Conservation (phyloP, 2,329 filamentous ascomycete species). For the Fusarium sterilihyphosum region DNA sequence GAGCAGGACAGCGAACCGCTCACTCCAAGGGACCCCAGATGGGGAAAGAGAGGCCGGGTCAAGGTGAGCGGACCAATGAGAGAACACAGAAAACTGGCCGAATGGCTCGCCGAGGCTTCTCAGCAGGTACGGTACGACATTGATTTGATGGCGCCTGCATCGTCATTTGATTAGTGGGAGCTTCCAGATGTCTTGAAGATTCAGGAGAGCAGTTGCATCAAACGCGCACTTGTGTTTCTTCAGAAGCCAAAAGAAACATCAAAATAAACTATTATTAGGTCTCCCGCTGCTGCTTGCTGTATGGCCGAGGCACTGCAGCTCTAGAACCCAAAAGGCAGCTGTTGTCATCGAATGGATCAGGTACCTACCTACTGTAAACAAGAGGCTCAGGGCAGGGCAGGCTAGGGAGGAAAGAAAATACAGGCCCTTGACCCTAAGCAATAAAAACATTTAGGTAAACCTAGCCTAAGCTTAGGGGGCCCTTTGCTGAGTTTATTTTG, state of each 20-base stretch:
- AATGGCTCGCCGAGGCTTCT: slow-evolving; percentile 7
- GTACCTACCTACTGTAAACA: background rate
- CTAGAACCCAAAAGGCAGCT: slow-evolving; percentile 26
- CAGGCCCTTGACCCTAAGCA: too few species aligned
- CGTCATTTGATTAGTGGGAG: slow-evolving; percentile 17
- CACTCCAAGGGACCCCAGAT: slow-evolving; percentile 28
- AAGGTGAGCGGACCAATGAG: slow-evolving; percentile 20
- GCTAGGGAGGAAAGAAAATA: too few species aligned
- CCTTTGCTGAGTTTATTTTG: too few species aligned
- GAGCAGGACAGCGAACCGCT: slow-evolving; percentile 19
- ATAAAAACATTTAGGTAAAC: too few species aligned
- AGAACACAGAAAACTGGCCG: slow-evolving; percentile 9
- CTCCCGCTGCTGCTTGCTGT: background rate
- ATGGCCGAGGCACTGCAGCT: slow-evolving; percentile 1
- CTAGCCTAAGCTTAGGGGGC: too few species aligned
- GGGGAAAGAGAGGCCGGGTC: slow-evolving; percentile 22
- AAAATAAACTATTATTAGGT: slow-evolving; percentile 14
- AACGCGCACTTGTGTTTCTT: background rate
- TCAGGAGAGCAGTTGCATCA: background rate
- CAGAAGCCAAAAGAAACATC: background rate
- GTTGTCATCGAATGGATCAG: background rate
- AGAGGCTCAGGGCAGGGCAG: slow-evolving; percentile 10
- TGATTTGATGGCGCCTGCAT: slow-evolving; percentile 21
- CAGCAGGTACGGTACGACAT: slow-evolving; percentile 29
- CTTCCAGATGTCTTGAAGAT: background rate